Evolutionary conservation across 768 basidiomycete genomes (phyloP), one percentile per base, ranked within the genome.

Genomic region (Pulveroboletus ravenelii): DNA sequence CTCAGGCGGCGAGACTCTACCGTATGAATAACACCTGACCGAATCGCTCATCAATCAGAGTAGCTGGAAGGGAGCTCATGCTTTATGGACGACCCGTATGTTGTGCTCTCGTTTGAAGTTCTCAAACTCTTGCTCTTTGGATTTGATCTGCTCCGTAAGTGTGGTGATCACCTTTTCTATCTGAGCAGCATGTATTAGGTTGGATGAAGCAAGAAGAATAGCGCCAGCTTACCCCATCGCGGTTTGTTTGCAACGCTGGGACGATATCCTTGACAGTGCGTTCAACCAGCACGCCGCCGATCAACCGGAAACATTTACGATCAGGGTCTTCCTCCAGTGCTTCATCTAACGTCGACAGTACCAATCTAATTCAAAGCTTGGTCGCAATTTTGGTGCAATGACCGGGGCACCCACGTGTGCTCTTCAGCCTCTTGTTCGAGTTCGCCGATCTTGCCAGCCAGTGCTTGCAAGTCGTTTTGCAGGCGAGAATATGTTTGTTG

Each of bases 371-470:
- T 18, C 14, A 32, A 41, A 48, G 41, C 31, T 52, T 37, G 2
- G 50, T 50, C n/a, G 34, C 30, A 15, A 13, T 27, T 17, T 37
- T 40, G n/a, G 30, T 45, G 51, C 40, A 44, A n/a, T 6, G 41
- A 32, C 30, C 48, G 42, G 52, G 41, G 38, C 13, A 78, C 85
- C 57, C 55, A 93, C 95, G 79, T 77, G 68, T 99, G 93, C 65
- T 99, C 96, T 54, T 99, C 96, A 17, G 91, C 83, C 62, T 99
- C 96, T 57, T 86, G 82, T 68, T 99, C 96, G 30, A 99, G 78
- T 70, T 99, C 96, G 53, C 90, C 89, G 59, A 98, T 94, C 72
- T 98, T 98, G 56, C 85, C 81, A 34, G 93, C 92, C 25, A 98
- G 72, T n/a, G 84, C 80, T 67, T 94, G 92, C 27, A 98, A 74